Evolutionary conservation across 306 rosid species (phyloP).

Genomic region (Gastrolobium bilobum): DNA sequence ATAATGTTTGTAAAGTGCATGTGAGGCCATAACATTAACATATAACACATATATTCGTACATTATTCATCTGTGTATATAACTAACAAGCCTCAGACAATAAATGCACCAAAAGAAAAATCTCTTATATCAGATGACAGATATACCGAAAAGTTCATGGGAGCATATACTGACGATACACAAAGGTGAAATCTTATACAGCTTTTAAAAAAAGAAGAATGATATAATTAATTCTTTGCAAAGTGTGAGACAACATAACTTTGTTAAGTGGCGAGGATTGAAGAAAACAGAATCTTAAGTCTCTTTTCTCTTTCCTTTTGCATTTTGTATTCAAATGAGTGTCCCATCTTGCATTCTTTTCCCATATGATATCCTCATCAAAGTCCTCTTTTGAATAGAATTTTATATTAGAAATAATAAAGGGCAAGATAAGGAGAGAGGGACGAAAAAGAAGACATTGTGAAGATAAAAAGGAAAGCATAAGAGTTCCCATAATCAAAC

Average conservation of each 20-base stretch:
- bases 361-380: constrained; percentile 45
- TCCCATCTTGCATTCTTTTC: constrained; percentile 48
- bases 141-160: constrained; percentile 42
- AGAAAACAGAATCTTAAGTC: constrained; percentile 50
- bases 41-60: too few relatives aligned
- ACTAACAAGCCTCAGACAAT: too few relatives aligned
- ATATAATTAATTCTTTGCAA: constrained; percentile 42
- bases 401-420: constrained; percentile 39
- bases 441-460: constrained; percentile 30
- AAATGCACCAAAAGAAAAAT: constrained; percentile 12
- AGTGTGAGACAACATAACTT: constrained; percentile 47
- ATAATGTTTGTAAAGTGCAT: too few relatives aligned
- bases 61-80: too few relatives aligned
- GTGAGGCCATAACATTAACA: too few relatives aligned
- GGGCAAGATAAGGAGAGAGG: constrained; percentile 25
- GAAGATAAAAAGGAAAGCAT: constrained; percentile 37
- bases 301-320: constrained; percentile 52
- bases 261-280: constrained; percentile 49
- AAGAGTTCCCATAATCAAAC: constrained; percentile 56
- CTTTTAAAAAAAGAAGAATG: constrained; percentile 48
- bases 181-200: constrained; percentile 29
- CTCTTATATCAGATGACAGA: background rate
- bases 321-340: constrained; percentile 49
- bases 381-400: constrained; percentile 44
- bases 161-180: constrained; percentile 45